A percentile compares a stretch with the other conserved stretches of the same genome.
Conservation (phyloP, 768 basidiomycete species). For the Lactarius trivialis region DNA sequence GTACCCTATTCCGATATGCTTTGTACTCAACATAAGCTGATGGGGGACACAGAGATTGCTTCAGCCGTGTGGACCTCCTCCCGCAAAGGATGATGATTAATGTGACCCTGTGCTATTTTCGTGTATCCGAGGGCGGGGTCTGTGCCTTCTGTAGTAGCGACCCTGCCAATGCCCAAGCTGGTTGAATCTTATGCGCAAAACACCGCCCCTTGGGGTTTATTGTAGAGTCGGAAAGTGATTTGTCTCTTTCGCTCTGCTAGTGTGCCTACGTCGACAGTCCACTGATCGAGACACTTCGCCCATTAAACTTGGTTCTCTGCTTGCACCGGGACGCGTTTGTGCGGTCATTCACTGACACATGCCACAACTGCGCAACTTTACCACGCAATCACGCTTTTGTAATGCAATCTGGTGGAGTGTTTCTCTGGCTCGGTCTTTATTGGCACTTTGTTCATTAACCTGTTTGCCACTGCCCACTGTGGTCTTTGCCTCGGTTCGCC, state of each 20-base stretch:
- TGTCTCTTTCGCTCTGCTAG: not conserved
- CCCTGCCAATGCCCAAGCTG: not conserved
- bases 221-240: not conserved
- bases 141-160: not conserved
- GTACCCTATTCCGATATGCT: constrained; percentile 37
- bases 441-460: not conserved
- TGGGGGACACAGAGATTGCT: constrained; percentile 39
- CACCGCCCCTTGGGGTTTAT: not conserved
- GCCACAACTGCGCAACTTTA: not conserved
- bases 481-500: not conserved
- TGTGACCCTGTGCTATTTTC: not conserved
- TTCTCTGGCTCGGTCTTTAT: not conserved
- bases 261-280: not conserved
- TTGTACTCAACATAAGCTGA: not conserved
- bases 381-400: not conserved
- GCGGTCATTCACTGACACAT: not conserved
- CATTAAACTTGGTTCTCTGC: not conserved
- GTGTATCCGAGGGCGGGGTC: not conserved
- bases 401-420: not conserved
- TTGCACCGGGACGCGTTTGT: not conserved
- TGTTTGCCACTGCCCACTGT: not conserved
- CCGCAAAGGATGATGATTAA: constrained; percentile 72
- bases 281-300: not conserved
- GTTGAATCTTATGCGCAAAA: not conserved
- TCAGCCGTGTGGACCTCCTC: constrained; percentile 50